Conservation (phyloP, 1,139 yeast genomes). For the Sugiyamaella castrensis region DNA sequence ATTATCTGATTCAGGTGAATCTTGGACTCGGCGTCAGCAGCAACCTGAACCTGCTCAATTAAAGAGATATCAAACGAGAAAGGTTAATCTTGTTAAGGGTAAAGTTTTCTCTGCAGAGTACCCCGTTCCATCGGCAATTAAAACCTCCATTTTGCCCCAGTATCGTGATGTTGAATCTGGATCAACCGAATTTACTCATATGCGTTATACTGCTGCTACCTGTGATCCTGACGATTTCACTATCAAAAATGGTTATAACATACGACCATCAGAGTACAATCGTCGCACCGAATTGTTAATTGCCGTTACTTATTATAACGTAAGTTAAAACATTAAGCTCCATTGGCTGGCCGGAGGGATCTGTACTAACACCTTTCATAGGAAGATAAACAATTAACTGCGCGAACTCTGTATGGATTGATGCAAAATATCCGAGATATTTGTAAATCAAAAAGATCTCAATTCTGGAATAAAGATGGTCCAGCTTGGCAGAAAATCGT, state of each 20-base stretch:
- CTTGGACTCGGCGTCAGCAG: conserved; percentile 27
- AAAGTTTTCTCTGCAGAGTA: conserved; percentile 71
- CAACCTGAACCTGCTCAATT: conserved; percentile 18
- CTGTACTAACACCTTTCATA: conserved; percentile 7
- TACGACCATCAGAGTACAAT: conserved; percentile 69
- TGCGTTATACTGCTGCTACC: conserved; percentile 77
- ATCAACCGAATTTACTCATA: conserved; percentile 61
- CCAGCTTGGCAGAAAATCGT: conserved; percentile 94
- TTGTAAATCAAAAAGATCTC: conserved; percentile 59
- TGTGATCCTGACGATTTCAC: conserved; percentile 79
- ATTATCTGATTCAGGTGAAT: conserved; percentile 25
- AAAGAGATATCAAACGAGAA: conserved; percentile 43
- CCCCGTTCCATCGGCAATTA: conserved; percentile 67
- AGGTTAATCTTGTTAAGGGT: conserved; percentile 64
- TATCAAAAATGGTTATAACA: conserved; percentile 62
- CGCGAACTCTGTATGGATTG: conserved; percentile 89
- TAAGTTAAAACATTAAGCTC: not conserved
- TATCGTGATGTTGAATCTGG: conserved; percentile 64
- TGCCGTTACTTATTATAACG: conserved; percentile 87
- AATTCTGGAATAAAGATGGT: conserved; percentile 66
- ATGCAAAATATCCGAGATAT: conserved; percentile 88
- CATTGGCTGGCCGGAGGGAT: too few relatives aligned
- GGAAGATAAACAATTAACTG: conserved; percentile 82
- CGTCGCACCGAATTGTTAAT: conserved; percentile 86
- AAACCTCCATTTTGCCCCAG: conserved; percentile 54